A percentile compares a stretch with the other conserved stretches of the same genome.
These are phyloP conservation scores for Podaxis mareebaensis DNA, from an alignment of 768 basidiomycete genomes.

Conservation along the genomic window DNA sequence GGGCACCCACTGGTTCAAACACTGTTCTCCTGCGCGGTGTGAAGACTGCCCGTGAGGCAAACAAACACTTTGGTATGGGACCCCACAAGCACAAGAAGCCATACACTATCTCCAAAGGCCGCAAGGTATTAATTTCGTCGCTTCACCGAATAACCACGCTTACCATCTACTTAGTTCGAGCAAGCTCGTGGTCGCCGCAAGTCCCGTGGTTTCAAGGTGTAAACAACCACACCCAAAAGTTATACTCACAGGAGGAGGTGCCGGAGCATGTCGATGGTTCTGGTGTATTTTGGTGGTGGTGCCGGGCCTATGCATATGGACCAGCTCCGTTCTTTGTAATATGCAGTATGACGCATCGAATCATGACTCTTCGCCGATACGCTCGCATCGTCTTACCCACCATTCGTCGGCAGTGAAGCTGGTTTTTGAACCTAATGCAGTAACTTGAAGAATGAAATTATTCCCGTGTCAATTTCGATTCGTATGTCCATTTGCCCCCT, in stretches of 20 bases:
- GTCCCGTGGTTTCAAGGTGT: slow-evolving; percentile 96
- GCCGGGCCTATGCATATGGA: slow-evolving; percentile 39
- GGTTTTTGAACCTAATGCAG: no score
- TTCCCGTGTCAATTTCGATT: no score
- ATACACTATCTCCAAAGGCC: slow-evolving; percentile 92
- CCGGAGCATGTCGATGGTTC: slow-evolving; percentile 25
- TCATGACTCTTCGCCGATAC: slow-evolving; percentile 10
- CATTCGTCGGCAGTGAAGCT: not conserved
- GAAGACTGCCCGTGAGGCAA: slow-evolving; percentile 90
- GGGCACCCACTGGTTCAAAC: slow-evolving; percentile 93
- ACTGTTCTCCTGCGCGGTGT: slow-evolving; percentile 92
- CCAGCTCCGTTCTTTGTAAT: slow-evolving; percentile 19
- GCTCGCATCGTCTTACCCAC: not conserved
- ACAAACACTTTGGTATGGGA: slow-evolving; percentile 98
- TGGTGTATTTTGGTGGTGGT: slow-evolving; percentile 26
- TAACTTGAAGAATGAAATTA: no score
- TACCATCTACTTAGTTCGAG: slow-evolving; percentile 70
- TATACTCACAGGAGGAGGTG: slow-evolving; percentile 22
- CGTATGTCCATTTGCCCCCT: no score
- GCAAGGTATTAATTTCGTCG: slow-evolving; percentile 61
- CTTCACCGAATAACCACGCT: not conserved
- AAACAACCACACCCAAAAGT: slow-evolving; percentile 37
- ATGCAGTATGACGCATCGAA: slow-evolving; percentile 17
- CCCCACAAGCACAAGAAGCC: slow-evolving; percentile 99
- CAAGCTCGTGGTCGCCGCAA: slow-evolving; percentile 98